Percentiles rank a stretch among this genome's conserved stretches.
Evolutionary conservation across 768 basidiomycete genomes (phyloP).

Genomic region (Lepiota brunneoincarnata): DNA sequence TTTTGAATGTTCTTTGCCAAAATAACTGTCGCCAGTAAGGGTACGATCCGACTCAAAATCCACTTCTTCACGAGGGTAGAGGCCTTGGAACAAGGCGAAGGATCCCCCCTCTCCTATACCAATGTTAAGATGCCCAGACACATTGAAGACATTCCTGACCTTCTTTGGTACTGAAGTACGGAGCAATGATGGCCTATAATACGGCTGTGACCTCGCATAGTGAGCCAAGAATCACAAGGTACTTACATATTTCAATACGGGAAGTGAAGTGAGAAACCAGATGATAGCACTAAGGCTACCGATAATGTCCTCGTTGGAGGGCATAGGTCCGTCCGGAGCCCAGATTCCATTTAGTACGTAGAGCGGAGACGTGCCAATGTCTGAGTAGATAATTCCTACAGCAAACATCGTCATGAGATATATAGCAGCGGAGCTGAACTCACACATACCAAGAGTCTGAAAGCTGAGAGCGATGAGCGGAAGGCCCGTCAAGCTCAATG

Average conservation of each 20-base stretch:
- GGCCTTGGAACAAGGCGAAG: slow-evolving; percentile 61
- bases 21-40: slow-evolving; percentile 45
- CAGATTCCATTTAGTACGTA: slow-evolving; percentile 69
- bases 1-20: slow-evolving; percentile 14
- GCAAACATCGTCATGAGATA: no score
- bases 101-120: slow-evolving; percentile 61
- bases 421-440: no score
- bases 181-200: slow-evolving; percentile 44
- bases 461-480: no score
- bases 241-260: slow-evolving; percentile 62
- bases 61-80: slow-evolving; percentile 48
- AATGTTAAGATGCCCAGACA: not conserved
- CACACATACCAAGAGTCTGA: no score
- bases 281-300: slow-evolving; percentile 62
- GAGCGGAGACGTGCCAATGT: slow-evolving; percentile 58
- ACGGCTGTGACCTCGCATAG: not conserved
- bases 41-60: slow-evolving; percentile 50
- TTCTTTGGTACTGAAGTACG: slow-evolving; percentile 43
- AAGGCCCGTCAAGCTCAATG: no score
- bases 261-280: slow-evolving; percentile 61
- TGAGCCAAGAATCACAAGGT: not conserved
- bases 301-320: slow-evolving; percentile 58
- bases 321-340: slow-evolving; percentile 43
- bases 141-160: slow-evolving; percentile 27
- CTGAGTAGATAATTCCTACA: slow-evolving; percentile 47